phyloP scores from a whole-genome alignment of 2,329 filamentous ascomycete species.

The Colletotrichum nymphaeae region DNA sequence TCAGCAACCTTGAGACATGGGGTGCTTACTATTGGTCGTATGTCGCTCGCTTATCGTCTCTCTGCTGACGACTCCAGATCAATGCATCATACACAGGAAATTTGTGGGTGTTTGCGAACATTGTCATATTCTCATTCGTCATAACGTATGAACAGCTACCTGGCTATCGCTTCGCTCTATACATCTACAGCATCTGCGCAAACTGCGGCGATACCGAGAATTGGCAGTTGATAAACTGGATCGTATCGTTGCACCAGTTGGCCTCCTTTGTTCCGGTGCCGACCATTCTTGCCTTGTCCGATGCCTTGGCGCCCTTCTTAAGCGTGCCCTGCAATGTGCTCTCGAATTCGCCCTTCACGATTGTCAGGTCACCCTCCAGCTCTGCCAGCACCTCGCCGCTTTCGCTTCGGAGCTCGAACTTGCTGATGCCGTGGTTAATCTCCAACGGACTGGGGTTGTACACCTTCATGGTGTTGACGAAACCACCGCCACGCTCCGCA shows the following conservation, averaged over 20 bases:
- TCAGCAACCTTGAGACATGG: background rate
- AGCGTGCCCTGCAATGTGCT: conserved; percentile 42
- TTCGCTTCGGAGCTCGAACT: conserved; percentile 46
- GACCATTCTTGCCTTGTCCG: conserved; percentile 39
- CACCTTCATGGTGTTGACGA: conserved; percentile 40
- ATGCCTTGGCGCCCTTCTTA: conserved; percentile 29
- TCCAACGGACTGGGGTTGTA: conserved; percentile 46
- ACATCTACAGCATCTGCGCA: conserved; percentile 18
- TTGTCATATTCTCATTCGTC: conserved; percentile 23
- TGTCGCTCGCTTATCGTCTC: background rate
- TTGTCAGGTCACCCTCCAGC: conserved; percentile 44
- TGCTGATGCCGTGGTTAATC: conserved; percentile 44
- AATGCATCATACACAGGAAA: conserved; percentile 5
- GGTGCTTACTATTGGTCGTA: background rate
- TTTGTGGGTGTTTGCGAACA: background rate
- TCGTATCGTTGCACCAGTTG: conserved; percentile 44
- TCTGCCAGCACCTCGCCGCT: conserved; percentile 41
- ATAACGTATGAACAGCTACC: background rate
- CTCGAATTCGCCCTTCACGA: conserved; percentile 43
- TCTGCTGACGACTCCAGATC: background rate
- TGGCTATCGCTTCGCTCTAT: background rate
- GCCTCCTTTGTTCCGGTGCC: conserved; percentile 40
- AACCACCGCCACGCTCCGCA: conserved; percentile 35
- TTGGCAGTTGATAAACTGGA: conserved; percentile 41
- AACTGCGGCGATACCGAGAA: conserved; percentile 33